phyloP scores from a whole-genome alignment of 2,329 filamentous ascomycete genomes.

The Diplodia corticola region DNA sequence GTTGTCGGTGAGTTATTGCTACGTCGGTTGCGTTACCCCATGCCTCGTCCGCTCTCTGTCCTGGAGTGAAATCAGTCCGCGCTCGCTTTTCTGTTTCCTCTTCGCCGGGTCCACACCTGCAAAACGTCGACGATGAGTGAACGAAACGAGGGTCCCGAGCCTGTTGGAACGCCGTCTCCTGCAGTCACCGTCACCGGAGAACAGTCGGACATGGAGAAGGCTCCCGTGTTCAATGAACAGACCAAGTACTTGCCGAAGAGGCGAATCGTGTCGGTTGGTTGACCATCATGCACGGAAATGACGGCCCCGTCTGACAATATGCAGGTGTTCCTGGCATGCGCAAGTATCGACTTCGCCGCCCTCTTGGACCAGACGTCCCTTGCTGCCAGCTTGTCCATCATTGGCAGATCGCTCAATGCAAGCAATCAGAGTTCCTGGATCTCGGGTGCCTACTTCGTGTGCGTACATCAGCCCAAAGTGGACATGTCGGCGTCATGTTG shows the following conservation, averaged over 20 bases:
- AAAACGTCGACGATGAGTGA: background rate
- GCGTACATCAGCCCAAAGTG: constrained; percentile 31
- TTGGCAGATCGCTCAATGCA: constrained; percentile 53
- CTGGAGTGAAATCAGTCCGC: background rate
- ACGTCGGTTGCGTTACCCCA: constrained; percentile 6
- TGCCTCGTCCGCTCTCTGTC: background rate
- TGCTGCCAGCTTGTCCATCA: constrained; percentile 56
- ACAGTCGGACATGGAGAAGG: constrained; percentile 6
- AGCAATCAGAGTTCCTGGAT: constrained; percentile 57
- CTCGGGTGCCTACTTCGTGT: constrained; percentile 56
- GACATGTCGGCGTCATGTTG: background rate
- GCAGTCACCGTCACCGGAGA: background rate
- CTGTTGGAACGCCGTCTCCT: background rate
- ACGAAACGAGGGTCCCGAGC: background rate
- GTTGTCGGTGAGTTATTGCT: constrained; percentile 2
- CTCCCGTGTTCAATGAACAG: constrained; percentile 23
- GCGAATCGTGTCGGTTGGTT: constrained; percentile 20
- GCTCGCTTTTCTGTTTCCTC: background rate
- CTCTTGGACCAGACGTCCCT: constrained; percentile 61
- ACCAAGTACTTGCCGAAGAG: constrained; percentile 23
- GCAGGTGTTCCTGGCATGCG: constrained; percentile 59
- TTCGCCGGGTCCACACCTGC: background rate
- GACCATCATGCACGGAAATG: background rate
- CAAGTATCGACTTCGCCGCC: constrained; percentile 56
- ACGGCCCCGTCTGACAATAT: background rate